Evolutionary conservation across 2,329 filamentous ascomycete genomes (phyloP), one percentile per base, ranked within the genome.

Genomic region (Alternaria incomplexa): DNA sequence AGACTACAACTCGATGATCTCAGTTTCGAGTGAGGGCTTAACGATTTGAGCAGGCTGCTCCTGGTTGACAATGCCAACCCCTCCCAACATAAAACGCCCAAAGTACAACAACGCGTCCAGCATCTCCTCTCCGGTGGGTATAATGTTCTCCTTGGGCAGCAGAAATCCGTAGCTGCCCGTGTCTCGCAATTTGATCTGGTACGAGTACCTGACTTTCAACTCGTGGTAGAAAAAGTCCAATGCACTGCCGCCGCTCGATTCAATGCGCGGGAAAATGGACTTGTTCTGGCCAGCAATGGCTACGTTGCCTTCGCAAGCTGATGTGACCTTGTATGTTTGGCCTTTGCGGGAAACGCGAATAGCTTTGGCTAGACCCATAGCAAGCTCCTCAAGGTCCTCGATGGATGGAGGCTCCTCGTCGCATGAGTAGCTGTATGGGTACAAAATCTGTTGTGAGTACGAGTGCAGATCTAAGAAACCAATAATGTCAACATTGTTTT

Each of bases 171-270:
- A 98, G 77, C 90, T 96, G 10, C 96, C 96, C 0, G 92, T 96
- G 78, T 99, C 96, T 52, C 96, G 86, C 26, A 99, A 84, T 82
- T 98, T 98, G 81, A 96, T 91, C 83, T 98, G 96, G 78, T 96
- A 98, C 62, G 93, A 92, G 78, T 93, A 97, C 66, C 88, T 89
- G 17, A 95, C 92, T 50, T 86, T 84, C 64, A 98, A 81, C 73
- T 96, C 91, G 71, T 97, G 92, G 77, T 97, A 97, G 80, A 99
- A 97, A 89, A 92, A 98, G 80, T 98, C 96, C 45, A 98, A 88
- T 2, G 92, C 93, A 52, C 92, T 94, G 3, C 95, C 95, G 43
- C 95, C 94, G 4, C 90, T 89, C 0, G 87, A 87, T 76, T 96
- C 92, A 65, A 94, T 87, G 43, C 88, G 84, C 4, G 84, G 83